Evolutionary conservation across 352 stramenopile species (phyloP), one percentile per base, ranked within the genome.

Genomic region (Phytophthora macrochlamydospora): DNA sequence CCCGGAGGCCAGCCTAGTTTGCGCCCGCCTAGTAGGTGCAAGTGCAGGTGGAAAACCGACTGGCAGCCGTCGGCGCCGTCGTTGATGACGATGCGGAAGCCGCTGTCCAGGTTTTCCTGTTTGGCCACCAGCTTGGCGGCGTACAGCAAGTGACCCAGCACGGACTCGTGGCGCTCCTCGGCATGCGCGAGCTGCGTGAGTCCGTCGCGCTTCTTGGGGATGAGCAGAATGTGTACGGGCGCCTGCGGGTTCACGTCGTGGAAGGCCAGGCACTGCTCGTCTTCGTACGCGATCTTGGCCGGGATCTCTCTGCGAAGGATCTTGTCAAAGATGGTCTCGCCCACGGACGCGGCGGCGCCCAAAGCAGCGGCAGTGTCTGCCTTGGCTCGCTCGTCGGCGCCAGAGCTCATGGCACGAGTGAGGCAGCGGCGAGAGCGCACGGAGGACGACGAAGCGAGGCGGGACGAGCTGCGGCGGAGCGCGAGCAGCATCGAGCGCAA

Each of bases 311-410:
- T 79, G 12, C 81, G 71, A 48, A 99, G 82, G 73, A 99, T 99
- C 76, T 99, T 99, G 79, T 99, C 97, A 76, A 99, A 99, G 46
- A 99, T 92, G 2, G 97, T 99, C 30, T 80, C 82, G 4, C 91
- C 84, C 12, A 80, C 83, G 48, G 64, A 68, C 24, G 69, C 68
- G 85, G 85, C 29, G 67, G 73, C 24, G 4, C 61, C 46, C 66
- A 44, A 51, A 2, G 59, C 52, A 7, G 79, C 76, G 0, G 83
- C 82, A 7, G 71, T 75, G 50, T 94, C 85, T 12, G 85, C 79
- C 31, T 87, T 83, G 11, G 73, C 66, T 43, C 83, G 83, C 51
- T 94, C 85, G 62, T 91, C 78, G 32, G 62, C 52, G 51, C 42
- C 45, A 14, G 73, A 81, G 54, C 79, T 90, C 80, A 92, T 91